Percentiles rank a stretch among this genome's conserved stretches.
phyloP scores from a whole-genome alignment of 2,329 filamentous ascomycete genomes.

The Albophoma yamanashiensis region DNA sequence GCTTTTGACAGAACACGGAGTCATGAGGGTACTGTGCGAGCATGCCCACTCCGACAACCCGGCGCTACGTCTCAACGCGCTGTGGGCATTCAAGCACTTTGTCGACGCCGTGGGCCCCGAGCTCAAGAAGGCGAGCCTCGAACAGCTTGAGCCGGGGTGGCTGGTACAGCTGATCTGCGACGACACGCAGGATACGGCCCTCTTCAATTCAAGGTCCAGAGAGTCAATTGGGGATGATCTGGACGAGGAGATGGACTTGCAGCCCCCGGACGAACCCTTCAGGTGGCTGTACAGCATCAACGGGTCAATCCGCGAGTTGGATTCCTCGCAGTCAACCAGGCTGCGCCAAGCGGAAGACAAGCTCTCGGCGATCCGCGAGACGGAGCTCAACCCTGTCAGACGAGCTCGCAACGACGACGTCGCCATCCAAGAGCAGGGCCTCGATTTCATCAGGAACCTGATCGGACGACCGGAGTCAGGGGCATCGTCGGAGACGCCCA shows the following conservation, averaged over 20 bases:
- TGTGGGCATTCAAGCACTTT: conserved; percentile 92
- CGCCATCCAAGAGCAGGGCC: conserved; percentile 79
- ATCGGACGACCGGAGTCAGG: conserved; percentile 51
- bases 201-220: conserved; percentile 25
- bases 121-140: conserved; percentile 66
- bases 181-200: conserved; percentile 43
- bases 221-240: conserved; percentile 26
- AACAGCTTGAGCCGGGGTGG: conserved; percentile 70
- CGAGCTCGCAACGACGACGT: conserved; percentile 68
- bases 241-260: conserved; percentile 50
- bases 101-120: conserved; percentile 61
- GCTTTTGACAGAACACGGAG: conserved; percentile 62
- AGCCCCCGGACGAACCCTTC: conserved; percentile 32
- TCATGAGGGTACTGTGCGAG: conserved; percentile 68
- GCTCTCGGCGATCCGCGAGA: conserved; percentile 45
- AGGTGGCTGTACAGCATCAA: conserved; percentile 23
- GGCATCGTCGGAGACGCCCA: conserved; percentile 35
- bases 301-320: conserved; percentile 19
- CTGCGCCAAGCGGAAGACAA: conserved; percentile 39
- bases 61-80: conserved; percentile 69
- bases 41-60: conserved; percentile 75
- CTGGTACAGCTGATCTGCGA: conserved; percentile 67
- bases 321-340: conserved; percentile 26
- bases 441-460: conserved; percentile 84
- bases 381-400: conserved; percentile 56